Base-by-base conservation (phyloP, 257 asterid genomes). In the Jasminum sambac region DNA sequence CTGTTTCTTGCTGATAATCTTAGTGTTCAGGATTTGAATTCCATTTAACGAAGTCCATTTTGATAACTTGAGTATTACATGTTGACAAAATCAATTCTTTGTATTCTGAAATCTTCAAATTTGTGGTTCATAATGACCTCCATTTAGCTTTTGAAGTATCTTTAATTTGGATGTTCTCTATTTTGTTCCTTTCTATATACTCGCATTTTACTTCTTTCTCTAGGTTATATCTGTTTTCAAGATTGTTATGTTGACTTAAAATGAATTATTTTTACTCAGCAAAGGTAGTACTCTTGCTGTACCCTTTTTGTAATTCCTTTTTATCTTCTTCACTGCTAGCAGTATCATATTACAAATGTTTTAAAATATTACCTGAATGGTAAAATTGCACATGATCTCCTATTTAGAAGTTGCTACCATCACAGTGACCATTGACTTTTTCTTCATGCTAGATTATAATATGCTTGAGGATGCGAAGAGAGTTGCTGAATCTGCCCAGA, bases 391-490 rank as follows among this genome's bases (percentile, higher is more conserved):
- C 13, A 21, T 55, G 62, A 55, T 21, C 21, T 10, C 23, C 62
- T 7, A 10, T 6, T 55, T 55, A 19, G 62, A 55, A 23, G 34
- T 55, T 55, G 21, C 34, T 21, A 9, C 4, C 26, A 9, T 21
- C 62, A 55, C 7, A 55, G 10, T 55, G 16, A 3, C 23, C 19
- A 55, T 10, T 23, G 62, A 39, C 66, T 43, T 14, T 60, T n/a
- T 77, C 13, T 42, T 65, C 16, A 71, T 68, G 58, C 46, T 79
- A 91, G 97, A 89, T 78, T 94, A 87, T 73, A 81, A 77, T 67
- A 84, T 91, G 96, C 97, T 91, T 8, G 97, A 94, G 83, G 91
- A 86, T 77, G 99, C 85, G 77, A 94, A 91, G 81, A 82, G 96
- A 75, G 75, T 88, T 76, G 96, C 99, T 23, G 99, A 94, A 39